A percentile compares a stretch with the other conserved stretches of the same genome.
phyloP scores from a whole-genome alignment of 305 asterid genomes.

The Rubia occidens region DNA sequence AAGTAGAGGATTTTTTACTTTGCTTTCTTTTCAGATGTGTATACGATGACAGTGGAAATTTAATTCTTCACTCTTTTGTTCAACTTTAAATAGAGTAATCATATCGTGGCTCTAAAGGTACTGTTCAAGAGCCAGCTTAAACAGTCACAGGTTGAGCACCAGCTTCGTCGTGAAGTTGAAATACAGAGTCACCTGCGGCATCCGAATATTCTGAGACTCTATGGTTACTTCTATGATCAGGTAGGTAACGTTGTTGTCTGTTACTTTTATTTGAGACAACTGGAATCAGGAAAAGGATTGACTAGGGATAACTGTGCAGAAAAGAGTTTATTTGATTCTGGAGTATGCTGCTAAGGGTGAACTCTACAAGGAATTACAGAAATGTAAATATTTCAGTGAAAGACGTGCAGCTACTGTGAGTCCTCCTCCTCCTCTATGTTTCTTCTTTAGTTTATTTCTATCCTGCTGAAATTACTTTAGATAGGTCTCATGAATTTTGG shows the following conservation, averaged over 20 bases:
- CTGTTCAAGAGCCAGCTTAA: conserved; percentile 80
- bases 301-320: conserved; percentile 34
- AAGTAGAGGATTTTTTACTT: not conserved
- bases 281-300: not conserved
- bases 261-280: no score
- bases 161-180: conserved; percentile 97
- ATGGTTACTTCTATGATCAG: conserved; percentile 94
- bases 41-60: not conserved
- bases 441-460: no score
- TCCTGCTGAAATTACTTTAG: not conserved
- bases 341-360: conserved; percentile 95
- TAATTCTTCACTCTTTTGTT: not conserved
- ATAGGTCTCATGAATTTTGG: no score
- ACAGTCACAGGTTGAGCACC: conserved; percentile 94
- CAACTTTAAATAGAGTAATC: conserved; percentile 37
- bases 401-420: conserved; percentile 89
- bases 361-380: conserved; percentile 77
- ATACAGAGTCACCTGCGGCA: conserved; percentile 96
- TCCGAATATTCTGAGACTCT: conserved; percentile 81
- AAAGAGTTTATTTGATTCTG: conserved; percentile 81
- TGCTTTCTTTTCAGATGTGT: not conserved
- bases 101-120: conserved; percentile 84
- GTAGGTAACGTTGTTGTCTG: no score
- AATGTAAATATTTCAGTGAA: conserved; percentile 78
- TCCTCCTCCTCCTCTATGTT: conserved; percentile 19